phyloP scores from a whole-genome alignment of 352 stramenopile genomes.

The Globisporangium abappressorium region DNA sequence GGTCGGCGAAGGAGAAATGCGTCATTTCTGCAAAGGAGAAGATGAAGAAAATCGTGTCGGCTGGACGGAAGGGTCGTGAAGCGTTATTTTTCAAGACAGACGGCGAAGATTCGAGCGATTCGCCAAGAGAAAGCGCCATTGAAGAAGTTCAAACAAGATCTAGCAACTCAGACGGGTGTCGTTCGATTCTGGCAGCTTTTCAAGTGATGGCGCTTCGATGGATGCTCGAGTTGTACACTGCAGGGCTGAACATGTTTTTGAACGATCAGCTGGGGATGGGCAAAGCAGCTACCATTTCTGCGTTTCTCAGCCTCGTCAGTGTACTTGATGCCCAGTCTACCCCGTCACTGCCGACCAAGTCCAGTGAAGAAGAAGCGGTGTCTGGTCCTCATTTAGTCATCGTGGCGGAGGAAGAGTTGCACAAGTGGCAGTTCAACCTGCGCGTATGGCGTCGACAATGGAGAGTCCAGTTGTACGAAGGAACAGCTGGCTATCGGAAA shows the following conservation, averaged over 20 bases:
- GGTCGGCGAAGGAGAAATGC: constrained; percentile 7
- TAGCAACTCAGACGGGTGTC: constrained; percentile 19
- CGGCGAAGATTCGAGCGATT: constrained; percentile 1
- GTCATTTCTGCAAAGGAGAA: constrained; percentile 14
- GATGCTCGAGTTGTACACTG: constrained; percentile 74
- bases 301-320: constrained; percentile 64
- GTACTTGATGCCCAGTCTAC: constrained; percentile 22
- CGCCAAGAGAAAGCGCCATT: constrained; percentile 10
- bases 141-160: constrained; percentile 16
- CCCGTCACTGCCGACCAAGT: neutral
- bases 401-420: constrained; percentile 66
- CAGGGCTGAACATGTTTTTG: constrained; percentile 66
- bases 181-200: constrained; percentile 63
- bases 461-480: constrained; percentile 64
- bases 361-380: neutral
- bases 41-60: constrained; percentile 45
- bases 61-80: constrained; percentile 44
- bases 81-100: constrained; percentile 25
- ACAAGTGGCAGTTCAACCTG: constrained; percentile 80
- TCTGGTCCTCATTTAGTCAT: constrained; percentile 72
- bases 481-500: constrained; percentile 31
- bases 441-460: constrained; percentile 47
- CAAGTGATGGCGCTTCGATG: constrained; percentile 75
- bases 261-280: constrained; percentile 87
- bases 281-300: constrained; percentile 73